Percentiles rank a stretch among this genome's conserved stretches.
Conservation (phyloP, 768 basidiomycete genomes). For the Boletus pseudopeckii region DNA sequence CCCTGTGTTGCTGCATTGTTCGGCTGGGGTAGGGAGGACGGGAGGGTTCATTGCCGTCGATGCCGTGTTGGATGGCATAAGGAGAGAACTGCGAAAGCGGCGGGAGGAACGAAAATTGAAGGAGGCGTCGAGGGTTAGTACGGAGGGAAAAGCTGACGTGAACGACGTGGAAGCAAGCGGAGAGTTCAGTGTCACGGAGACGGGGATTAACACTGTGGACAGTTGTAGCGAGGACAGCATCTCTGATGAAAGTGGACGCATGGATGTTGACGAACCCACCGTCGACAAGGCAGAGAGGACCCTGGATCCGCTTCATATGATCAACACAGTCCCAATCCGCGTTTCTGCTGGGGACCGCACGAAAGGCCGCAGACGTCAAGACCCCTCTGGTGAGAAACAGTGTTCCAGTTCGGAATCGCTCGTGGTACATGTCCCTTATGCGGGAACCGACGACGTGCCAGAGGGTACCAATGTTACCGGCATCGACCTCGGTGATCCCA, state of each 20-base stretch:
- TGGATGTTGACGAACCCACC: constrained; percentile 28
- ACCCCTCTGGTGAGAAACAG: constrained; percentile 1
- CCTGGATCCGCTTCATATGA: constrained; percentile 3
- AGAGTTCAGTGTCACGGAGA: constrained; percentile 6
- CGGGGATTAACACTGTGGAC: background rate
- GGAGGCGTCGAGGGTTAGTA: background rate
- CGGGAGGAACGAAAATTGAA: constrained; percentile 21
- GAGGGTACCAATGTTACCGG: constrained; percentile 16
- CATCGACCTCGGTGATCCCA: constrained; percentile 20
- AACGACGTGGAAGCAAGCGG: constrained; percentile 3
- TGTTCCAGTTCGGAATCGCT: constrained; percentile 21
- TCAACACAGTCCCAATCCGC: constrained; percentile 26
- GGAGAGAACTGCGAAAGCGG: constrained; percentile 49
- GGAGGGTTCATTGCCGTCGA: constrained; percentile 92
- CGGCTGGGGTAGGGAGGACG: constrained; percentile 92
- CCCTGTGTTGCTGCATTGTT: constrained; percentile 83
- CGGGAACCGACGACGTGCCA: constrained; percentile 11
- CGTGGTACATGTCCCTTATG: constrained; percentile 30
- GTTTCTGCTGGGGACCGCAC: constrained; percentile 29
- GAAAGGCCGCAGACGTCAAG: constrained; percentile 15
- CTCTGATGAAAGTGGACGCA: constrained; percentile 11
- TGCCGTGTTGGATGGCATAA: constrained; percentile 74
- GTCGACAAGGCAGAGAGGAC: background rate
- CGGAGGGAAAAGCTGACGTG: background rate
- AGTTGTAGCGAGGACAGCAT: background rate